phyloP scores from a whole-genome alignment of 2,329 filamentous ascomycete species.

The Penicillium sp. region DNA sequence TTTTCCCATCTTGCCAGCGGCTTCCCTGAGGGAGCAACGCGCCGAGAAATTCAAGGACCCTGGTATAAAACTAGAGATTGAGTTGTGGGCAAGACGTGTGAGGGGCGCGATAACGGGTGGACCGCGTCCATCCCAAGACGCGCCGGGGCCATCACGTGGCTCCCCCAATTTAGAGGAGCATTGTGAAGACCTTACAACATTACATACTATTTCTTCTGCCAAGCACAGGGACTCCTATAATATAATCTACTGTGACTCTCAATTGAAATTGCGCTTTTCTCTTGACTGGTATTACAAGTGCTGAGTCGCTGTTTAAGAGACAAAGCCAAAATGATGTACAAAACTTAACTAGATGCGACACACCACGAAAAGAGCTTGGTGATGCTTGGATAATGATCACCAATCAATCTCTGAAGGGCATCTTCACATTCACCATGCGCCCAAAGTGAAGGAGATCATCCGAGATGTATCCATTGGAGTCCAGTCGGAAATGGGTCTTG shows the following conservation, averaged over 20 bases:
- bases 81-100: slow-evolving; percentile 11
- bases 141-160: slow-evolving; percentile 28
- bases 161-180: background rate
- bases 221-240: background rate
- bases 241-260: background rate
- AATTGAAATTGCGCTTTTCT: background rate
- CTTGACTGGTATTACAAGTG: background rate
- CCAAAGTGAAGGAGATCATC: slow-evolving; percentile 34
- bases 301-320: background rate
- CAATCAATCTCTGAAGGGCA: background rate
- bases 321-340: slow-evolving; percentile 3
- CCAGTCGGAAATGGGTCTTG: slow-evolving; percentile 36
- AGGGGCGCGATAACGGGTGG: slow-evolving; percentile 24
- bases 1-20: slow-evolving; percentile 75
- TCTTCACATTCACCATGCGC: slow-evolving; percentile 4
- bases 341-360: background rate
- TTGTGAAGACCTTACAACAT: background rate
- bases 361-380: background rate
- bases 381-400: background rate
- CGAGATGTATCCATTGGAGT: slow-evolving; percentile 36
- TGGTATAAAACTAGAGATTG: slow-evolving; percentile 14
- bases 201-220: background rate
- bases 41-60: slow-evolving; percentile 10
- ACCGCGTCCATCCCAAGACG: slow-evolving; percentile 23
- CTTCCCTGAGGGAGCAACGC: slow-evolving; percentile 23